These are phyloP conservation scores for Tetraselmis chui DNA, from an alignment of 139 green algal species.

Conservation along the genomic window DNA sequence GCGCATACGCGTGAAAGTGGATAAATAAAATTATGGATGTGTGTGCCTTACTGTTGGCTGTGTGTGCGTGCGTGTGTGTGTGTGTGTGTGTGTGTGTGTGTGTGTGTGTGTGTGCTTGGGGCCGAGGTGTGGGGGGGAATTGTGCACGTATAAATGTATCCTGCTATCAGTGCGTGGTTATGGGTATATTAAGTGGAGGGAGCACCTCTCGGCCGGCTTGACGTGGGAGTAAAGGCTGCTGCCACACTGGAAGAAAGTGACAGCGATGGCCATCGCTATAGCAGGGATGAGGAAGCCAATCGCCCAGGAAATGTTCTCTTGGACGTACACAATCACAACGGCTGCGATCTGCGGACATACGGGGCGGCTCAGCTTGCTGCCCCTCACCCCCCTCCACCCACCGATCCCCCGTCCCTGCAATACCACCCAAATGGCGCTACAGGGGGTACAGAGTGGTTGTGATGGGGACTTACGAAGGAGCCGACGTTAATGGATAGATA, in stretches of 20 bases:
- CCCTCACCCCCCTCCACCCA: neutral
- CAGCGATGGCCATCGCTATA: conserved; percentile 18
- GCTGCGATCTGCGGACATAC: conserved; percentile 9
- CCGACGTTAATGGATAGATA: conserved; percentile 96
- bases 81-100: no score
- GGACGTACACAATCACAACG: conserved; percentile 14
- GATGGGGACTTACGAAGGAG: conserved; percentile 42
- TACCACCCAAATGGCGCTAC: neutral
- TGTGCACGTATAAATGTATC: no score
- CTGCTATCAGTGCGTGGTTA: no score
- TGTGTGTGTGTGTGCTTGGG: neutral
- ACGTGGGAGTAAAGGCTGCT: neutral
- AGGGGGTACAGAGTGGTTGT: neutral
- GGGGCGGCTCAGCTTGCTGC: no score
- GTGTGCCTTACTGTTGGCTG: no score
- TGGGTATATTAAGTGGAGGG: no score
- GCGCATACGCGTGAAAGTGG: no score
- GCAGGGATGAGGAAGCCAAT: conserved; percentile 29
- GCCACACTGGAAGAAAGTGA: neutral
- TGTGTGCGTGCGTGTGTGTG: no score
- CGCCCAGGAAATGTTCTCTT: conserved; percentile 17
- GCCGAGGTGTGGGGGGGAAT: neutral
- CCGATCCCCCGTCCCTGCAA: neutral
- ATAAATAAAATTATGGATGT: no score
- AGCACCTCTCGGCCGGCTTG: neutral